phyloP scores from a whole-genome alignment of 2,329 filamentous ascomycete species.

The Alternaria postmessia region DNA sequence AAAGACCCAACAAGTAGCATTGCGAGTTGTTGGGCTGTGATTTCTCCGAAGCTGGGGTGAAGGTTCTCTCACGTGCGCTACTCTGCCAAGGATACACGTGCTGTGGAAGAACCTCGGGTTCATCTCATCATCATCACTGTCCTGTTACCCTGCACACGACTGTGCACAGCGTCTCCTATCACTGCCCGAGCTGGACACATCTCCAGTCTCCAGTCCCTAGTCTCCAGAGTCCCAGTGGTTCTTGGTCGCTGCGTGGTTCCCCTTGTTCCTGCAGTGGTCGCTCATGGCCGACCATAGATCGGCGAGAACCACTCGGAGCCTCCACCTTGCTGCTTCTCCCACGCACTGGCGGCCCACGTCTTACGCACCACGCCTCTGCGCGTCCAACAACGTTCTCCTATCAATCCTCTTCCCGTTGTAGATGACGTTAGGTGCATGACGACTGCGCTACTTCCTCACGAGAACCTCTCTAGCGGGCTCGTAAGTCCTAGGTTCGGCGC shows the following conservation, averaged over 20 bases:
- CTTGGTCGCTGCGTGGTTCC: slow-evolving; percentile 5
- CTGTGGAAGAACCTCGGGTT: not conserved
- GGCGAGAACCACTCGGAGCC: slow-evolving; percentile 21
- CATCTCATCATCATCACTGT: not conserved
- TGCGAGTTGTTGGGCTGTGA: not conserved
- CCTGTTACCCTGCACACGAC: not conserved
- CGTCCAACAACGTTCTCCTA: not conserved
- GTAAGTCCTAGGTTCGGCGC: not conserved
- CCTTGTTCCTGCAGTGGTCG: slow-evolving; percentile 27
- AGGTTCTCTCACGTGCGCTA: not conserved
- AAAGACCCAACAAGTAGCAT: not conserved
- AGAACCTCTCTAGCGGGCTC: slow-evolving; percentile 3
- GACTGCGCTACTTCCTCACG: slow-evolving; percentile 8
- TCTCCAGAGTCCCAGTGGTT: slow-evolving; percentile 3
- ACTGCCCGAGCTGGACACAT: not conserved
- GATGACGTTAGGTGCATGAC: slow-evolving; percentile 11
- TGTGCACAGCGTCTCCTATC: not conserved
- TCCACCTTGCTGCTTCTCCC: slow-evolving; percentile 18
- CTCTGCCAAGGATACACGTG: not conserved
- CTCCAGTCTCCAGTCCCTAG: not conserved
- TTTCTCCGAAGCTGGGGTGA: not conserved
- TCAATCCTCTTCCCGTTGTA: not conserved
- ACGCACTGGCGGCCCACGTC: slow-evolving; percentile 21
- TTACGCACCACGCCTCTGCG: slow-evolving; percentile 13
- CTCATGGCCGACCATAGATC: slow-evolving; percentile 25